Evolutionary conservation across 2,329 filamentous ascomycete genomes (phyloP).

Genomic region (Ophiosphaerella korrae): DNA sequence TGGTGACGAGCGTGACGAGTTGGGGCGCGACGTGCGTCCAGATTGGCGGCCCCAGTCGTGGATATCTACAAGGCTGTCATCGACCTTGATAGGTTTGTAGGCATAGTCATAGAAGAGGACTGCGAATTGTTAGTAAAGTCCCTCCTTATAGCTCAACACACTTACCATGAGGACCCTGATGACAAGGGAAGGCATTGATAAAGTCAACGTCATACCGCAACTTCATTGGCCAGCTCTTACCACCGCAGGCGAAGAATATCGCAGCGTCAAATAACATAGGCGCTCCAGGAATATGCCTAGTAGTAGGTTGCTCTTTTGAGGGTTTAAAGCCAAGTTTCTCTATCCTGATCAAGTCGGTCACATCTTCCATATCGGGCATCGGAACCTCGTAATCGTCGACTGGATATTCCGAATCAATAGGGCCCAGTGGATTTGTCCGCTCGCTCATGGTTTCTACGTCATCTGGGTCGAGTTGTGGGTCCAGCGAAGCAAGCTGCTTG

Average conservation of each 20-base stretch:
- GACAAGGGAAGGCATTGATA: constrained; percentile 49
- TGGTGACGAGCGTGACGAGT: constrained; percentile 39
- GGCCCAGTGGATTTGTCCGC: constrained; percentile 72
- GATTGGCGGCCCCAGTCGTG: constrained; percentile 64
- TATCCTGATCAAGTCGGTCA: constrained; percentile 70
- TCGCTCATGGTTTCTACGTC: constrained; percentile 70
- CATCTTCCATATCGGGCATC: constrained; percentile 61
- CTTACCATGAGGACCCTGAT: constrained; percentile 49
- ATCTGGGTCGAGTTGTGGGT: constrained; percentile 58
- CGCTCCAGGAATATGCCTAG: constrained; percentile 31
- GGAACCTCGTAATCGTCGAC: constrained; percentile 70
- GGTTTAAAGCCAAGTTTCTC: constrained; percentile 68
- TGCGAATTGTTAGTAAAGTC: constrained; percentile 16
- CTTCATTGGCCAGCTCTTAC: constrained; percentile 47
- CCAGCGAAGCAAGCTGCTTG: constrained; percentile 63
- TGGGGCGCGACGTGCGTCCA: constrained; percentile 35
- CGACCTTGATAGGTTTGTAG: constrained; percentile 63
- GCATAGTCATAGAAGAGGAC: constrained; percentile 75
- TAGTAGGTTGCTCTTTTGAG: constrained; percentile 43
- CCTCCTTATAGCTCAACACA: not conserved
- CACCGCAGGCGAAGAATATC: constrained; percentile 49
- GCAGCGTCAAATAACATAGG: constrained; percentile 47
- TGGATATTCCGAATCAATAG: constrained; percentile 64
- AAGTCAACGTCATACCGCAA: constrained; percentile 50
- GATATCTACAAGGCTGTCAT: constrained; percentile 67